phyloP scores from a whole-genome alignment of 495 filamentous ascomycete genomes.

The Aspergillus cristatus region DNA sequence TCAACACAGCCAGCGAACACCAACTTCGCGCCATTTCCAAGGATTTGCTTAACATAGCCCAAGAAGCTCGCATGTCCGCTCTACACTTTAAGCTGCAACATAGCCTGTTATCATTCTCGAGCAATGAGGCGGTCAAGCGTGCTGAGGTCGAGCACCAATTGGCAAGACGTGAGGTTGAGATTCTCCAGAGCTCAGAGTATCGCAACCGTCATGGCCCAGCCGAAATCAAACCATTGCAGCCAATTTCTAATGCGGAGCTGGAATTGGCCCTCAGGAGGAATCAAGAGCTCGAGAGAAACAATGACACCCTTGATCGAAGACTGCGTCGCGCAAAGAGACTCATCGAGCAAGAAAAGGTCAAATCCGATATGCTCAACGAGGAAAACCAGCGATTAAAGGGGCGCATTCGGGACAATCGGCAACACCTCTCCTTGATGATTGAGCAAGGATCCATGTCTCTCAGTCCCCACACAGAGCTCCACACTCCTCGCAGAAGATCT shows the following conservation, averaged over 20 bases:
- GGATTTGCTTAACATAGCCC: constrained; percentile 40
- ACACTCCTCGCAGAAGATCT: constrained; percentile 36
- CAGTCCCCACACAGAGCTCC: constrained; percentile 32
- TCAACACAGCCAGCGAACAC: constrained; percentile 49
- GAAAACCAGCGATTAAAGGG: constrained; percentile 67
- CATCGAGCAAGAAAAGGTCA: constrained; percentile 57
- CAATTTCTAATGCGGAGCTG: constrained; percentile 28
- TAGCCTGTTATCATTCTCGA: constrained; percentile 76
- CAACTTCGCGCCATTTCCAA: constrained; percentile 54
- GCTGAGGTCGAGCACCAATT: constrained; percentile 91
- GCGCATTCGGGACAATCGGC: constrained; percentile 78
- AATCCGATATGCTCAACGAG: constrained; percentile 42
- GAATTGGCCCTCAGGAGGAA: constrained; percentile 39
- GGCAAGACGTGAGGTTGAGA: constrained; percentile 81
- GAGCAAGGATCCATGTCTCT: constrained; percentile 41
- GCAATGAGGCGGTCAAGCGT: constrained; percentile 74
- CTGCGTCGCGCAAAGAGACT: constrained; percentile 65
- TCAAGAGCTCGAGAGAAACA: constrained; percentile 55
- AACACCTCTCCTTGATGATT: constrained; percentile 66
- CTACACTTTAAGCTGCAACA: constrained; percentile 92
- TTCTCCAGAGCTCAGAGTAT: constrained; percentile 55
- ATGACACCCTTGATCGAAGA: constrained; percentile 51
- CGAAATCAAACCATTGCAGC: constrained; percentile 24
- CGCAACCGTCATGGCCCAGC: constrained; percentile 30
- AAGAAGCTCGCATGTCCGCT: constrained; percentile 67